phyloP scores from a whole-genome alignment of 163 green algal species.

The Scenedesmus sp. region DNA sequence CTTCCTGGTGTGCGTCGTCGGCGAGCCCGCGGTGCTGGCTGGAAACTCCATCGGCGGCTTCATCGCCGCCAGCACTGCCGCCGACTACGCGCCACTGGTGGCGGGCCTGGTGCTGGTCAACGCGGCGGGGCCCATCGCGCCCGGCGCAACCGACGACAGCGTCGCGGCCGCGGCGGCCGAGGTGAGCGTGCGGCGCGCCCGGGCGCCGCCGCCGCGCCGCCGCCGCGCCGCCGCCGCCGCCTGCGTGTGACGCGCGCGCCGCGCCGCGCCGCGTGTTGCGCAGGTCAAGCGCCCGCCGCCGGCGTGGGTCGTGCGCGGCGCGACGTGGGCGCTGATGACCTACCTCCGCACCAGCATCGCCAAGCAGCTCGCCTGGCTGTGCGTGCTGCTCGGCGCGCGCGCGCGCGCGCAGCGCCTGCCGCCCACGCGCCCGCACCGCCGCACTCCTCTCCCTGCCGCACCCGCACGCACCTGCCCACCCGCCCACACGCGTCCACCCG shows the following conservation, averaged over 20 bases:
- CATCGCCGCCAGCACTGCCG: constrained; percentile 79
- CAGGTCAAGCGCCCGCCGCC: too few species aligned
- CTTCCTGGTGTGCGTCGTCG: constrained; percentile 77
- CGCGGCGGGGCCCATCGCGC: constrained; percentile 71
- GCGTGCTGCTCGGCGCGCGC: too few species aligned
- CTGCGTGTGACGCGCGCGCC: too few species aligned
- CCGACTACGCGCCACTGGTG: constrained; percentile 76
- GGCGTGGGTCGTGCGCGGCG: constrained; percentile 37
- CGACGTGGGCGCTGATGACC: constrained; percentile 71
- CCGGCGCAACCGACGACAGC: constrained; percentile 51
- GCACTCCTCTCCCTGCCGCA: too few species aligned
- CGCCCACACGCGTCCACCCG: too few species aligned
- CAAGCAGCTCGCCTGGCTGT: constrained; percentile 78
- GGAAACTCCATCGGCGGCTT: constrained; percentile 97
- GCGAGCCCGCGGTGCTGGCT: constrained; percentile 79
- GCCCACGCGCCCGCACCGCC: too few species aligned
- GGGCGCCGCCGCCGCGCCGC: too few species aligned
- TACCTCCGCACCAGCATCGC: constrained; percentile 78
- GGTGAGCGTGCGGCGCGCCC: not conserved
- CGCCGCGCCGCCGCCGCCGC: too few species aligned
- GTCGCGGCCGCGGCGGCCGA: constrained; percentile 44
- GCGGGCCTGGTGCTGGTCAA: constrained; percentile 82
- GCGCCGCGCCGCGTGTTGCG: too few species aligned
- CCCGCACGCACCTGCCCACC: too few species aligned
- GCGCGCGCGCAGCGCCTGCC: too few species aligned